A percentile compares a stretch with the other conserved stretches of the same genome.
These are phyloP conservation scores for Liquidambar formosana DNA, from an alignment of 164 flowering plant genomes.

Conservation along the genomic window DNA sequence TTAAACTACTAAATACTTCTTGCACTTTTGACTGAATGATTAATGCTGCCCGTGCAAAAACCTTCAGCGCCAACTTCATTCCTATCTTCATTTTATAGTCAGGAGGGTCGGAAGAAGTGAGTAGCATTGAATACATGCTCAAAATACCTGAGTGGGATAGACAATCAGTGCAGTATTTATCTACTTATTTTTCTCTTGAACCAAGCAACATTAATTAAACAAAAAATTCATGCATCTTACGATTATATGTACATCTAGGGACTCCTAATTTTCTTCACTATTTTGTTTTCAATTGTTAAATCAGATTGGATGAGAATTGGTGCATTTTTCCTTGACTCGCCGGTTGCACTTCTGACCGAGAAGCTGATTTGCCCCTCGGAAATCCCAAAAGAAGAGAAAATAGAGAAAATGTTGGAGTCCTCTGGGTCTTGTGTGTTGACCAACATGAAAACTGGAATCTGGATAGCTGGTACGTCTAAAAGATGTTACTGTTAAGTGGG, in stretches of 20 bases:
- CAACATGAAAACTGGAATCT: constrained; percentile 74
- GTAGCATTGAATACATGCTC: not conserved
- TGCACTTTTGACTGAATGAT: no score
- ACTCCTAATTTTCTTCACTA: constrained; percentile 1
- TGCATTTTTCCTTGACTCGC: constrained; percentile 69
- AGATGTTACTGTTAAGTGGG: not conserved
- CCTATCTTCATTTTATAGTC: not conserved
- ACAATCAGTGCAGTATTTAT: not conserved
- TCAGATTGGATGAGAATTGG: constrained; percentile 98
- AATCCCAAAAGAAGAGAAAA: constrained; percentile 31
- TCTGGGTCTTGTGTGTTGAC: constrained; percentile 53
- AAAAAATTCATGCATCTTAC: not conserved
- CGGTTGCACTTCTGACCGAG: constrained; percentile 56
- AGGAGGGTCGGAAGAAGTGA: not conserved
- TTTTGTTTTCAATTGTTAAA: constrained; percentile 5
- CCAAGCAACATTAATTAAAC: not conserved
- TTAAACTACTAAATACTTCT: no score
- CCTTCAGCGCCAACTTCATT: not conserved
- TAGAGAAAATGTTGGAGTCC: constrained; percentile 47
- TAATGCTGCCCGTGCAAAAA: not conserved
- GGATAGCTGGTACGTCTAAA: constrained; percentile 72
- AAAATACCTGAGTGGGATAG: not conserved
- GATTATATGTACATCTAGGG: not conserved
- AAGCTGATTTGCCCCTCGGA: constrained; percentile 37
- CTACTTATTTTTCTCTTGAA: not conserved